These are phyloP conservation scores for Monosporascus cannonballus DNA, from an alignment of 2,329 filamentous ascomycete species.

Conservation along the genomic window DNA sequence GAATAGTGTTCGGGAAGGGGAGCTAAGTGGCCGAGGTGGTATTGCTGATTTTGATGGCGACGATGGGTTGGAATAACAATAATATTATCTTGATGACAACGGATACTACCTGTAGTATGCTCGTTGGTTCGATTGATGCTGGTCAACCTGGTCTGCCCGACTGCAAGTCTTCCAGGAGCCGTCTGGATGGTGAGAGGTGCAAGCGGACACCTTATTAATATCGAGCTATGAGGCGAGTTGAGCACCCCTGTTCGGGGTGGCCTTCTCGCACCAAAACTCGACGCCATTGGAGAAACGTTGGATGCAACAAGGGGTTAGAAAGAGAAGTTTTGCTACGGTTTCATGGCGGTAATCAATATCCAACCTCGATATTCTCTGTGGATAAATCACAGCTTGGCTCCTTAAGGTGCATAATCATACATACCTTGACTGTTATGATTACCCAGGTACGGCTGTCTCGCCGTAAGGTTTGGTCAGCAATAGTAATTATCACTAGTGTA, in stretches of 20 bases:
- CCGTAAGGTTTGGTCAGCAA: no score
- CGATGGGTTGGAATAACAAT: neutral
- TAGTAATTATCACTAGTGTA: neutral
- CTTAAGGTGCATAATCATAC: no score
- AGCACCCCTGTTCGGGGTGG: neutral
- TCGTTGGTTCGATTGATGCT: neutral
- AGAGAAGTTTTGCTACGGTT: neutral
- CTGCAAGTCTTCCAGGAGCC: neutral
- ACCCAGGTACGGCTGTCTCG: no score
- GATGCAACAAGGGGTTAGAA: neutral
- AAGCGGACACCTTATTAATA: neutral
- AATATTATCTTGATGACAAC: neutral
- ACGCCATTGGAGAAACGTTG: neutral
- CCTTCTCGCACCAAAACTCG: neutral
- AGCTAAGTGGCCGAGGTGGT: constrained; percentile 11
- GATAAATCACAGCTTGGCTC: no score
- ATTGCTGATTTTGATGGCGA: constrained; percentile 3
- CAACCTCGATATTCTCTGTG: neutral
- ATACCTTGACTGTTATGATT: no score
- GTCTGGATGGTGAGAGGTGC: neutral
- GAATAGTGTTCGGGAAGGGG: constrained; percentile 22
- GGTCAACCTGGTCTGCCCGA: neutral
- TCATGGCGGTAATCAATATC: neutral
- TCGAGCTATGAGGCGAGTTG: neutral
- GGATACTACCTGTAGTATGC: neutral